phyloP scores from a whole-genome alignment of 2,329 filamentous ascomycete genomes.

The Xenoacremonium recifei region DNA sequence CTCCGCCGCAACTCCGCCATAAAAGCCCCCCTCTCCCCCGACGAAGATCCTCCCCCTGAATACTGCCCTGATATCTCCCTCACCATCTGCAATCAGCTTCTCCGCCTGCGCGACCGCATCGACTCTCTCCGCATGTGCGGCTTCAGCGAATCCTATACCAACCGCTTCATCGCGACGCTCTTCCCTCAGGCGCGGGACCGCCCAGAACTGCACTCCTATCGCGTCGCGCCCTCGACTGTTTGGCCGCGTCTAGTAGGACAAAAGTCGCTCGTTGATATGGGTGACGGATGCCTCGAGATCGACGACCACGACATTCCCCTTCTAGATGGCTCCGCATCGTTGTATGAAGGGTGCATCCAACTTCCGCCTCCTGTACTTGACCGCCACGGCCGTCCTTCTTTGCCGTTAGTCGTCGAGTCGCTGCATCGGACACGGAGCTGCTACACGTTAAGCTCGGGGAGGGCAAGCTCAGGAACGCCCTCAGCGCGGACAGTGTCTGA shows the following conservation, averaged over 20 bases:
- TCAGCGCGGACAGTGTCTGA: no score
- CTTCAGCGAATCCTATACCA: constrained; percentile 32
- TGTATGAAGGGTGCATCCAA: constrained; percentile 24
- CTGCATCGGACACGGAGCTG: constrained; percentile 14
- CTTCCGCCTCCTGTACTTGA: constrained; percentile 23
- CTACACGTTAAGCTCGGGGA: no score
- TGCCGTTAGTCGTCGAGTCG: constrained; percentile 15
- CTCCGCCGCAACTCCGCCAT: background rate
- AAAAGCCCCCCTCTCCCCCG: background rate
- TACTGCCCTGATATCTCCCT: constrained; percentile 33
- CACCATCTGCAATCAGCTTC: constrained; percentile 29
- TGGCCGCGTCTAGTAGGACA: constrained; percentile 31
- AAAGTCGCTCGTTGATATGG: constrained; percentile 24
- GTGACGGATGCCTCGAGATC: constrained; percentile 18
- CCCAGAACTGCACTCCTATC: constrained; percentile 19
- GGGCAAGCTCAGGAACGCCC: no score
- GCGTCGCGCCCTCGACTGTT: constrained; percentile 29
- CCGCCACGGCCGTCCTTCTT: constrained; percentile 5
- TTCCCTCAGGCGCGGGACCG: constrained; percentile 17
- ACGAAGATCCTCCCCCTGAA: constrained; percentile 6
- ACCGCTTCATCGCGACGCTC: constrained; percentile 24
- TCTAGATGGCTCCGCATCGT: background rate
- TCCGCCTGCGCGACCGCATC: constrained; percentile 28
- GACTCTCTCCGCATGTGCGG: constrained; percentile 35
- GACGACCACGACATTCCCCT: constrained; percentile 18